Conservation (phyloP, 2,329 filamentous ascomycete genomes). For the Phymatotrichopsis omnivora region DNA sequence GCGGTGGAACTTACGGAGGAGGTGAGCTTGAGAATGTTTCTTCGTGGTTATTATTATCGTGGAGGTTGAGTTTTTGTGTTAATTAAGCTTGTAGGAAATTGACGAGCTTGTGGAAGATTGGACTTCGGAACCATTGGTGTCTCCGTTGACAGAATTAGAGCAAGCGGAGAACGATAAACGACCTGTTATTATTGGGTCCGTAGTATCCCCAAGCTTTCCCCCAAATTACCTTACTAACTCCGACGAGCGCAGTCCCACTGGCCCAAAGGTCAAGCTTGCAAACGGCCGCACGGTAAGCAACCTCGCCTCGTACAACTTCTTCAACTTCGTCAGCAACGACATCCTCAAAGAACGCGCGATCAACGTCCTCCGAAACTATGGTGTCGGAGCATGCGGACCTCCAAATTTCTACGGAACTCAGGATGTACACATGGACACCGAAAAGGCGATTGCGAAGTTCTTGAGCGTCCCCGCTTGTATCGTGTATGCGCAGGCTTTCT, state of each 20-base stretch:
- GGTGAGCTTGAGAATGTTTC: constrained; percentile 37
- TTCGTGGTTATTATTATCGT: no score
- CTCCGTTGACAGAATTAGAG: constrained; percentile 62
- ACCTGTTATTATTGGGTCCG: constrained; percentile 78
- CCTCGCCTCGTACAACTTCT: constrained; percentile 91
- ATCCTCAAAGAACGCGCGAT: constrained; percentile 91
- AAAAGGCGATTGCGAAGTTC: constrained; percentile 84
- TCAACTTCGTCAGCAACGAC: constrained; percentile 92
- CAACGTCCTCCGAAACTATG: constrained; percentile 84
- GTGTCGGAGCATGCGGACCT: constrained; percentile 90
- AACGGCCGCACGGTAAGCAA: constrained; percentile 88
- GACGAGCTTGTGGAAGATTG: constrained; percentile 95
- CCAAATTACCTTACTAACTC: constrained; percentile 3
- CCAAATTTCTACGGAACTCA: constrained; percentile 98
- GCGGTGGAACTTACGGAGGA: constrained; percentile 84
- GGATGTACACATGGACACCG: constrained; percentile 95
- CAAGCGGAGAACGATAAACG: constrained; percentile 72
- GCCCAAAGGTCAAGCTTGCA: constrained; percentile 77
- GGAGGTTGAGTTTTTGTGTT: no score
- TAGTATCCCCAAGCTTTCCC: constrained; percentile 4
- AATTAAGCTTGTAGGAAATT: constrained; percentile 56
- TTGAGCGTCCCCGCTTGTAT: constrained; percentile 83
- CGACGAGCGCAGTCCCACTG: constrained; percentile 55
- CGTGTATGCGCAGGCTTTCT: constrained; percentile 92
- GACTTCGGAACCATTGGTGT: constrained; percentile 85